Evolutionary conservation across 2,329 filamentous ascomycete genomes (phyloP).

Genomic region (Diaporthe citriasiana): DNA sequence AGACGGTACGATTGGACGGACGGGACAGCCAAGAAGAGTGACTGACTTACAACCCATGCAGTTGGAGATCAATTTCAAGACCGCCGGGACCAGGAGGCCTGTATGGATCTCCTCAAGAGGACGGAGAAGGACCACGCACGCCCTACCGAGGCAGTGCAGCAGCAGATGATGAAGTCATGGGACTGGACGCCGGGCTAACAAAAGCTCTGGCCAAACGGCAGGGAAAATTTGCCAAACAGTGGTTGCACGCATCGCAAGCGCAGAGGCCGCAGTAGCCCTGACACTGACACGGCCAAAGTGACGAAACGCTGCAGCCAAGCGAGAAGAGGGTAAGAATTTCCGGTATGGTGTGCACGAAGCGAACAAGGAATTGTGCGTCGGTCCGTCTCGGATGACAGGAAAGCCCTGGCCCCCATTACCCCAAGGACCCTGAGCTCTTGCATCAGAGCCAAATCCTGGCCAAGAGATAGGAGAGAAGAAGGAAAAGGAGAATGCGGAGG

Average conservation of each 20-base stretch:
- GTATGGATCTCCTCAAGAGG: constrained; percentile 49
- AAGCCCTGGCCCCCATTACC: constrained; percentile 18
- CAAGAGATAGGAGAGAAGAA: constrained; percentile 24
- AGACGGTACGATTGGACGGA: background rate
- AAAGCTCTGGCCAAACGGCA: background rate
- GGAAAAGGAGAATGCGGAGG: constrained; percentile 35
- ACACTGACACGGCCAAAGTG: constrained; percentile 18
- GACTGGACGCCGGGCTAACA: constrained; percentile 42
- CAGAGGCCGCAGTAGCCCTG: constrained; percentile 22
- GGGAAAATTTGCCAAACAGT: constrained; percentile 14
- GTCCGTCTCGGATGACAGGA: constrained; percentile 32
- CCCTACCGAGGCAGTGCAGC: constrained; percentile 50
- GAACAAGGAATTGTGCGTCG: constrained; percentile 29
- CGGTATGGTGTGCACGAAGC: constrained; percentile 18
- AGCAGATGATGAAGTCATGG: constrained; percentile 50
- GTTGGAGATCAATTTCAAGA: constrained; percentile 51
- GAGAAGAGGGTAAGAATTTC: constrained; percentile 25
- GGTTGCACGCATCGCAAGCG: constrained; percentile 1
- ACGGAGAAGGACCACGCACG: constrained; percentile 52
- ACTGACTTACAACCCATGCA: constrained; percentile 42
- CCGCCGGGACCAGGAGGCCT: constrained; percentile 48
- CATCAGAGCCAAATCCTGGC: constrained; percentile 12
- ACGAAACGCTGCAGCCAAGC: constrained; percentile 29
- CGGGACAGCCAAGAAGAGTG: constrained; percentile 4
- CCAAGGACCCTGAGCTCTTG: constrained; percentile 32